Evolutionary conservation across 257 asterid genomes (phyloP), one percentile per base, ranked within the genome.

Genomic region (Buddleja alternifolia): DNA sequence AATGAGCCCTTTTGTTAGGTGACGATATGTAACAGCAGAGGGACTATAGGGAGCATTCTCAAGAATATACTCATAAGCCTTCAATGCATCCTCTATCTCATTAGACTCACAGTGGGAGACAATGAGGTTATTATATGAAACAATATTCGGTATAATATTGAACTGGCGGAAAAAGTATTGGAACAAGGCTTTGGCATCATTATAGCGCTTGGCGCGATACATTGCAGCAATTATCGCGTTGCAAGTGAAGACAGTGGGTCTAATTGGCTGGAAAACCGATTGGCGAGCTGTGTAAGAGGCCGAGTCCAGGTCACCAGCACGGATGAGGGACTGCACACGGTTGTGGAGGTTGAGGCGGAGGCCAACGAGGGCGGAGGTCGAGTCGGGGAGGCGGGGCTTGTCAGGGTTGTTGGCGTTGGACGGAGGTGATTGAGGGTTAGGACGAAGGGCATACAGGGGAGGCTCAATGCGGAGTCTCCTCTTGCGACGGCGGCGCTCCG

Each of bases 241-340:
- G 81, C 97, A 93, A 12, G 98, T 93, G 84, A 93, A 93, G 42
- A 93, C 97, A 4, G 96, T 90, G 4, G 97, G 93, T 10, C 97
- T 92, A 7, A 81, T 69, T n/a, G 62, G 73, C 34, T 87, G 90
- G 73, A 73, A 93, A 5, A 90, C 95, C 5, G 97, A 75, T 10
- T 87, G 97, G 2, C 96, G 94, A 48, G 94, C 96, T 11, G 81
- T 40, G 4, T 84, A 88, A 1, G 96, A 86, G 39, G 96, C 96
- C 0, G 90, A 71, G 16, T 89, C 95, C 66, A 89, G 92, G 63
- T 92, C 98, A 0, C 86, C 86, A 4, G 97, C 98, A 0, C 97
- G 96, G 59, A 90, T 90, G 12, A 93, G 94, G 29, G 94, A 83
- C 68, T 90, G 97, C 11, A 93, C 98, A 6, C 96, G 95, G 79